Base-by-base conservation (phyloP, 352 stramenopile genomes). In the Phytopythium mirpurense region DNA sequence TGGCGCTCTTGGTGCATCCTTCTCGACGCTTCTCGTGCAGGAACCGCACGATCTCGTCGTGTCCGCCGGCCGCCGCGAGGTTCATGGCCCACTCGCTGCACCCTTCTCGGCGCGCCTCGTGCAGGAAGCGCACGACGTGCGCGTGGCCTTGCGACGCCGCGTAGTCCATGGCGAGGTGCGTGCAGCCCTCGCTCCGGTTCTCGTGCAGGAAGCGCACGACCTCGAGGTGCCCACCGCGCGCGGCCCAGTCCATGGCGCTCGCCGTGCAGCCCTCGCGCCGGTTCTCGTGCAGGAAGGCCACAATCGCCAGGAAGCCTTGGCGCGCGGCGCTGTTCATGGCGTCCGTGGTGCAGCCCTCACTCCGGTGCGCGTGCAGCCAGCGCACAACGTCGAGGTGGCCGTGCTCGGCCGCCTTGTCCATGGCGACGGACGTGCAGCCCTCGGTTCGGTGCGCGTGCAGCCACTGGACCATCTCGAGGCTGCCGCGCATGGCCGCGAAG, bases 31-130 rank as follows among this genome's bases (percentile, higher is more conserved):
- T 51, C 1, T 35, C 40, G 31, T 65, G 53, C 27, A 67, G 54
- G n/a, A 54, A 67, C 35, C 46, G 16, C 12, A 59, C 47, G 8
- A 67, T 44, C 12, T 56, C 27, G 26, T 60, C 24, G 42, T 62
- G 54, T 14, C 54, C 59, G 24, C 44, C 42, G 18, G 54, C 41
- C 18, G 59, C 59, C 14, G 59, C 59, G n/a, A 54, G 29, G 42
- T 67, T 58, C 36, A 67, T 60, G 12, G 59, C 59, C 46, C 42
- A 51, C 9, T 37, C 32, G 9, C 37, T 67, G 48, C 59, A 67
- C 11, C 56, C 56, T 42, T 58, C 59, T 9, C 31, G 11, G 4
- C 56, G 54, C 14, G 19, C 35, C n/a, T 41, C 27, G 36, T 67
- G 54, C 36, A 67, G 29, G 27, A 49, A 67, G n/a, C 32, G 32